Base-by-base conservation (phyloP, 1,284 basidiomycete species). In the Austroboletus sp. region DNA sequence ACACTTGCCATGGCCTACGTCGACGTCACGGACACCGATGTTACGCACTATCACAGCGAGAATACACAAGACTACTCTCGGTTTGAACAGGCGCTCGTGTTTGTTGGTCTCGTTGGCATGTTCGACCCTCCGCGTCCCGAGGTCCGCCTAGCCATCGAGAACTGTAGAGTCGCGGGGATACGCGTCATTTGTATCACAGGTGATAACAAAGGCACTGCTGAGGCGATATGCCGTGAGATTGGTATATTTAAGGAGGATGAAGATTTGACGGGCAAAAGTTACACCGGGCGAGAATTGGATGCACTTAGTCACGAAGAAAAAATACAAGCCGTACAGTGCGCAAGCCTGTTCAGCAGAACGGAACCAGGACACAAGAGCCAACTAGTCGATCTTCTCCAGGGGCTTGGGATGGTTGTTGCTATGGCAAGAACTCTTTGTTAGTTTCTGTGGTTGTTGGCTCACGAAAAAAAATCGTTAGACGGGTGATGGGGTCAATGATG, bases 111-210 rank as follows among this genome's bases (percentile, higher is more conserved):
- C 27, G 91, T 96, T 43, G 96, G 92, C 47, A 98, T 98, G 95
- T 78, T 95, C 29, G 96, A 99, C 63, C 96, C 95, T 12, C 96
- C 96, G 12, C 86, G 96, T 21, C 94, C 94, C 11, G 96, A 98
- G 68, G 95, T 94, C 21, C 78, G 78, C 36, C 73, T 69, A 31
- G 95, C 96, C 12, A 84, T 99, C 33, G 86, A 84, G 32, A 90
- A 90, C 62, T 98, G 94, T 71, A 82, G 76, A 55, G 83, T 85
- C 21, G 96, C 96, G 3, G 96, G 96, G 19, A 97, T 99, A 57
- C 80, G 93, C 35, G 92, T 97, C 34, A 85, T 98, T 54, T 94
- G 96, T 58, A 97, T 98, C 65, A 99, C 96, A 1, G 96, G 96
- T 32, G 96, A 99, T 70, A 97, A 97, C 73, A 95, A 96, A 74